Percentiles rank a stretch among this genome's conserved stretches.
Conservation (phyloP, 768 basidiomycete genomes). For the Leccinum incarnatum region DNA sequence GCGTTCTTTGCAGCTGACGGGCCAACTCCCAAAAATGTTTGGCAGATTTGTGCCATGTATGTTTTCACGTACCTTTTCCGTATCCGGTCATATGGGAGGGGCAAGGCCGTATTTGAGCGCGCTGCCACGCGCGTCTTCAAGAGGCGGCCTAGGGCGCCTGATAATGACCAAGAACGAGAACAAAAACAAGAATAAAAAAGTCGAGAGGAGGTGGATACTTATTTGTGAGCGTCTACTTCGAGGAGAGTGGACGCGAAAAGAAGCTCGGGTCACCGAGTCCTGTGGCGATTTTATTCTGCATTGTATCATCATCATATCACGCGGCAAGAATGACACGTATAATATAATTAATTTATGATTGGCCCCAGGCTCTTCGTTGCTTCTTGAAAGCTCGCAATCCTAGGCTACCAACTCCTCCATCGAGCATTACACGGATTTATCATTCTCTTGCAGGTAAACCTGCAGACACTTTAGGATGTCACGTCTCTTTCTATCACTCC, state of each 20-base stretch:
- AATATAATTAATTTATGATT: too few species aligned
- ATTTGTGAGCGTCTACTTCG: neutral
- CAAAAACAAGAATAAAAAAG: neutral
- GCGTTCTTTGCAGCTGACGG: neutral
- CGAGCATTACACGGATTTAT: too few species aligned
- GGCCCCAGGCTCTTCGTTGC: too few species aligned
- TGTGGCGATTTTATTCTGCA: neutral
- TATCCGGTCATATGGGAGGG: conserved; percentile 32
- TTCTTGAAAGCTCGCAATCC: too few species aligned
- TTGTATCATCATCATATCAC: neutral
- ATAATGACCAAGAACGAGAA: neutral
- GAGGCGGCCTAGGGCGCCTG: neutral
- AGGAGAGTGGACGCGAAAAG: neutral
- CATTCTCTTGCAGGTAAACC: too few species aligned
- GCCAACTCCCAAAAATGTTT: neutral
- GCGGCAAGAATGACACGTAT: too few species aligned
- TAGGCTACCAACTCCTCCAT: too few species aligned
- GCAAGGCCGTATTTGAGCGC: neutral
- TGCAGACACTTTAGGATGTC: too few species aligned
- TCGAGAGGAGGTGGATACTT: neutral
- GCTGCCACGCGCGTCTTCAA: neutral
- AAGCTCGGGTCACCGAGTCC: neutral
- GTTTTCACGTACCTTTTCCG: conserved; percentile 58
- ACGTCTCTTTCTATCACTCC: too few species aligned
- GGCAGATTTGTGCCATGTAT: conserved; percentile 45